Conservation (phyloP, 225 moss, liverwort and hornwort species). For the Lunularia cruciata region DNA sequence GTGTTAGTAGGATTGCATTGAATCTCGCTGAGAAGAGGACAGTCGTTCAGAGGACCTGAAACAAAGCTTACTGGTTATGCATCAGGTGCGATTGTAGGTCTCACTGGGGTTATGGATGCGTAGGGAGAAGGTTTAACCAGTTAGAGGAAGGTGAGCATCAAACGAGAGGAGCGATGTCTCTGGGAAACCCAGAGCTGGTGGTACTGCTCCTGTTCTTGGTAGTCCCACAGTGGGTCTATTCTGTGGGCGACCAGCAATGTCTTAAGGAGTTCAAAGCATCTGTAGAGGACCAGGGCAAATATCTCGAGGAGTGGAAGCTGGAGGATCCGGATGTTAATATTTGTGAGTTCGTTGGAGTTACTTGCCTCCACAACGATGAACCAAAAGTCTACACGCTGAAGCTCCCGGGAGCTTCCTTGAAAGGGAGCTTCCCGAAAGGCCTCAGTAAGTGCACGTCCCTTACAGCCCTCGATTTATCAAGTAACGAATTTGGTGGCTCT, state of each 20-base stretch:
- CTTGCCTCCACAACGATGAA: conserved; percentile 58
- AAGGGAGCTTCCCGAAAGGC: conserved; percentile 69
- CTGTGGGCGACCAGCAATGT: conserved; percentile 38
- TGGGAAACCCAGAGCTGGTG: not conserved
- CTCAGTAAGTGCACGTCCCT: conserved; percentile 58
- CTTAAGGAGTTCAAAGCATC: conserved; percentile 72
- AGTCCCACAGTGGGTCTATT: not conserved
- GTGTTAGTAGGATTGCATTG: not conserved
- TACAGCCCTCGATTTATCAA: conserved; percentile 64
- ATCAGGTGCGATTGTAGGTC: not conserved
- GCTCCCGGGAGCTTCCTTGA: conserved; percentile 52
- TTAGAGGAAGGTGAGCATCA: conserved; percentile 7
- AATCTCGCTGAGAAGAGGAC: not conserved
- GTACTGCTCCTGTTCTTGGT: conserved; percentile 10
- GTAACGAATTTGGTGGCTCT: conserved; percentile 70
- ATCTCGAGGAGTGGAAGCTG: conserved; percentile 56
- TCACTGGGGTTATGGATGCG: not conserved
- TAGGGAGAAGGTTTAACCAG: not conserved
- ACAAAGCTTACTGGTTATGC: not conserved
- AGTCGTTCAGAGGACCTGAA: not conserved
- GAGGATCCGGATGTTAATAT: conserved; percentile 24
- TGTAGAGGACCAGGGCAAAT: conserved; percentile 57
- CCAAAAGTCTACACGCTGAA: conserved; percentile 60
- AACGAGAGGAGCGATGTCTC: conserved; percentile 18
- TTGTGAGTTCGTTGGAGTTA: conserved; percentile 67